Base-by-base conservation (phyloP, 345 rosid species). In the Iberis pinnata region DNA sequence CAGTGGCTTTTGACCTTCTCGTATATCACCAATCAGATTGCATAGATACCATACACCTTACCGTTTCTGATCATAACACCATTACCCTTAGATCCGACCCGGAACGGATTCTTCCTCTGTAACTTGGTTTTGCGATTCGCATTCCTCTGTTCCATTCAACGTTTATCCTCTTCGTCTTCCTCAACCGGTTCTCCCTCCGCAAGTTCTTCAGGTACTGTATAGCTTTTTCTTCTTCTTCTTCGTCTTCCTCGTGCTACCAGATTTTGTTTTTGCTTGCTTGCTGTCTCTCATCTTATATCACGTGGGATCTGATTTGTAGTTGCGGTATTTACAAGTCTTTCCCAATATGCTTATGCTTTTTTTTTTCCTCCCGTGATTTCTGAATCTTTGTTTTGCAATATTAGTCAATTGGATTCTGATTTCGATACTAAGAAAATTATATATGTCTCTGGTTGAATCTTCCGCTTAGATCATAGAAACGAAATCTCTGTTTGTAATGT, bases 231-330 rank as follows among this genome's bases (percentile, higher is more conserved):
- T 22, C 25, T 22, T 13, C 19, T 29, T 38, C 36, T 2, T 59
- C 31, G 25, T 8, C 7, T 15, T 44, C 31, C 6, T 52, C 37
- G 29, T 33, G 19, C 25, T 29, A 42, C 20, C 47, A 25, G 60
- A 53, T 45, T 19, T 41, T 51, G 22, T 40, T 40, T 39, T 29
- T 53, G 24, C 8, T 40, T 46, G 61, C 56, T 52, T n/a, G n/a
- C 39, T 53, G 59, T 38, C 58, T 57, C 27, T 27, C 8, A 40
- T 65, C 15, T 38, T 39, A 20, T 22, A 12, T 67, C 67, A 67
- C 67, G 62, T 60, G 72, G 58, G 62, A 60, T 67, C 67, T 53
- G 61, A 53, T 47, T 53, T 45, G 53, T 52, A 9, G 48, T 66
- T 60, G 57, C 62, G 52, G 51, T 39, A 0, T 60, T 54, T 7